phyloP scores from a whole-genome alignment of 192 early-diverging fungal genomes.

The Haplosporangium gracile region DNA sequence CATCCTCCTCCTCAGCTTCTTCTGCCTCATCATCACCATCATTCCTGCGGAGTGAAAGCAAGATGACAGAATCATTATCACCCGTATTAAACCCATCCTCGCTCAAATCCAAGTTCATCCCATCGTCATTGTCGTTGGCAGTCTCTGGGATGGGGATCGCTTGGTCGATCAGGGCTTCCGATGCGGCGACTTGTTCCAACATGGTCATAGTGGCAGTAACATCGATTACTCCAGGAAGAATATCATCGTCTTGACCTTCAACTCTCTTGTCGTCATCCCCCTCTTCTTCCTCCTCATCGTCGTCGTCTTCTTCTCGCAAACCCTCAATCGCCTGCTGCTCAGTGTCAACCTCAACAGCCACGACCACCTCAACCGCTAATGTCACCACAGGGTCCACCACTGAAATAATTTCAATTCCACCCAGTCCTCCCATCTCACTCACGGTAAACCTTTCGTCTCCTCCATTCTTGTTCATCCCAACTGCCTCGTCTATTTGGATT shows the following conservation, averaged over 20 bases:
- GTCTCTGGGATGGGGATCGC: background rate
- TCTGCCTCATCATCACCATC: background rate
- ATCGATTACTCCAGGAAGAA: background rate
- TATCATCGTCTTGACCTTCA: background rate
- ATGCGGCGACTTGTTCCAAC: background rate
- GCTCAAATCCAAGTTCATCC: background rate
- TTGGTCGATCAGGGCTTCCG: background rate
- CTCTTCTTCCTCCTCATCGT: background rate
- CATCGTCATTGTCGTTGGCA: background rate
- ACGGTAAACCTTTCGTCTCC: background rate
- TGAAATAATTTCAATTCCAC: constrained; percentile 3
- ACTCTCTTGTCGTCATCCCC: background rate
- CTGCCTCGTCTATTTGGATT: background rate
- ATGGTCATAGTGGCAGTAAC: background rate
- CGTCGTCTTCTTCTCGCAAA: background rate
- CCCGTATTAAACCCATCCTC: background rate
- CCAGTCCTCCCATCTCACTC: background rate
- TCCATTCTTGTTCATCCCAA: background rate
- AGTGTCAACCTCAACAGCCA: background rate
- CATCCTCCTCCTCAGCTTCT: constrained; percentile 3
- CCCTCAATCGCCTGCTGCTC: background rate
- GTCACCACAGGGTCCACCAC: background rate
- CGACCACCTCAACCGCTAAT: background rate
- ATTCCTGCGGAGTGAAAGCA: background rate
- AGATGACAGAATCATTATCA: background rate